These are phyloP conservation scores for Oryza punctata DNA, from an alignment of 176 grass and related monocot species.

Conservation along the genomic window DNA sequence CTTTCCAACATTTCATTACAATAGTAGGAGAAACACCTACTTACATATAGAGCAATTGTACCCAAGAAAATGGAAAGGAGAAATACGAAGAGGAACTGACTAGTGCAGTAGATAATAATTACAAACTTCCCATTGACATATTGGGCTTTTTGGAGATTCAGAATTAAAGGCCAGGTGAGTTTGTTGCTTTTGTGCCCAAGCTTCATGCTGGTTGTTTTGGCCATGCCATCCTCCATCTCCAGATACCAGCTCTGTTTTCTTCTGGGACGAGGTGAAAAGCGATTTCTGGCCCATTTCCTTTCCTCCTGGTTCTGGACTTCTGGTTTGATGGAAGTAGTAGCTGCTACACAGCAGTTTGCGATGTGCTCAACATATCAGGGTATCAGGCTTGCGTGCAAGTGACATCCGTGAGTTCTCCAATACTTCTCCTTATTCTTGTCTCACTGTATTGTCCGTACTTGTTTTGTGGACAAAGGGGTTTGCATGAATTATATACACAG, in stretches of 20 bases:
- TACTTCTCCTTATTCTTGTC: no score
- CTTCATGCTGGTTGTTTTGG: neutral
- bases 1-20: neutral
- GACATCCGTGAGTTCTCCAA: no score
- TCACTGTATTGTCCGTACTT: neutral
- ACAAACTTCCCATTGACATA: neutral
- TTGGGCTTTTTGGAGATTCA: neutral
- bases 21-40: neutral
- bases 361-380: neutral
- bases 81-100: neutral
- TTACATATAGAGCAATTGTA: neutral
- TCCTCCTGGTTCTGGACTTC: neutral
- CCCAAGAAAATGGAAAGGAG: neutral
- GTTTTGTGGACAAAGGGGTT: neutral
- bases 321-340: neutral
- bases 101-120: neutral
- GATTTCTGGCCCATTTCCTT: neutral
- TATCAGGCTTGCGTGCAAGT: no score
- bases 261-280: neutral
- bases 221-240: neutral
- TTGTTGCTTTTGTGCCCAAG: neutral
- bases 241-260: neutral
- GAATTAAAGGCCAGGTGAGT: neutral
- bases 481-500: neutral
- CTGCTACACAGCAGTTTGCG: neutral